A percentile compares a stretch with the other conserved stretches of the same genome.
Conservation (phyloP, 805 yeast species). For the Jamesozyma gamospora region DNA sequence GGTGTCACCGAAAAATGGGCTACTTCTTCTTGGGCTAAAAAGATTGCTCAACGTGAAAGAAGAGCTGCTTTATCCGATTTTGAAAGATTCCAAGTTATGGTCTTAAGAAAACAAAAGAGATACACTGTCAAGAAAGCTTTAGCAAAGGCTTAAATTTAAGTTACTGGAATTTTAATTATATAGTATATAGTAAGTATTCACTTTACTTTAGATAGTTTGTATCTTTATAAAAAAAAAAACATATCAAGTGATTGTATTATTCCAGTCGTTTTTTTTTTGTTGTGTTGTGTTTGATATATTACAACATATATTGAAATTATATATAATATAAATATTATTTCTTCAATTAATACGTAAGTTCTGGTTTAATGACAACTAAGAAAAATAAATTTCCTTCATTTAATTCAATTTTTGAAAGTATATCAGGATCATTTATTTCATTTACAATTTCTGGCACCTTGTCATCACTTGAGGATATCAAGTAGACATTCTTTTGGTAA, state of each 20-base stretch:
- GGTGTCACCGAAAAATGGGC: constrained; percentile 87
- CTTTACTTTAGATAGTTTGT: constrained; percentile 5
- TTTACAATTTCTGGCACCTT: constrained; percentile 5
- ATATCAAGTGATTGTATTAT: too few relatives aligned
- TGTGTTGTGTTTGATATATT: too few relatives aligned
- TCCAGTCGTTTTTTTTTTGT: too few relatives aligned
- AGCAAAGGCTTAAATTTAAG: constrained; percentile 72
- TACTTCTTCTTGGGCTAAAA: constrained; percentile 93
- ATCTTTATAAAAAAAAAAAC: constrained; percentile 2
- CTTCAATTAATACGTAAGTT: constrained; percentile 4
- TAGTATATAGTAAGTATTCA: constrained; percentile 4
- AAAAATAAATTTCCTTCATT: constrained; percentile 9
- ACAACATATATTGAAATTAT: too few relatives aligned
- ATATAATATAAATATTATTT: not conserved
- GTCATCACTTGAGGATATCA: constrained; percentile 29
- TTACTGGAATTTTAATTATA: constrained; percentile 6
- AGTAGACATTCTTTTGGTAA: constrained; percentile 20
- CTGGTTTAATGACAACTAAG: constrained; percentile 16
- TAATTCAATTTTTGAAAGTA: not conserved
- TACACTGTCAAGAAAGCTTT: constrained; percentile 90
- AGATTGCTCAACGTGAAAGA: constrained; percentile 89
- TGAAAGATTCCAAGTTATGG: constrained; percentile 98
- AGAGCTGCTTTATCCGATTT: constrained; percentile 92
- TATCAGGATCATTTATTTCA: constrained; percentile 1
- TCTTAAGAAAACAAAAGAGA: constrained; percentile 95